phyloP scores from a whole-genome alignment of 2,329 filamentous ascomycete species.

The Onygenales sp. region DNA sequence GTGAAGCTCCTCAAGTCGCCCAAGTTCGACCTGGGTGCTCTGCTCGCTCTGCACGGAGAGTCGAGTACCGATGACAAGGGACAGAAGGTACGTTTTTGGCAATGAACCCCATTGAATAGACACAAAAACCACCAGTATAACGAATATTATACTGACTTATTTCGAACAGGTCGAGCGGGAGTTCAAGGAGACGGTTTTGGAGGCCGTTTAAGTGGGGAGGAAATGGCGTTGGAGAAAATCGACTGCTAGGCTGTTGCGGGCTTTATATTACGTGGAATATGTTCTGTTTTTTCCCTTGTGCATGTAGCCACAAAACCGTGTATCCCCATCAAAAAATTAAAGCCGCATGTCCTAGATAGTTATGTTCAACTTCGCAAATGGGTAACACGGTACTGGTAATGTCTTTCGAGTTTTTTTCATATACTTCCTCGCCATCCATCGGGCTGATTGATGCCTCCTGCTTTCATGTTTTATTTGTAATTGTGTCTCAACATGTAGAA shows the following conservation, averaged over 20 bases:
- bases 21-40: conserved; percentile 96
- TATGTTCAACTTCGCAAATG: conserved; percentile 1
- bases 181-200: conserved; percentile 97
- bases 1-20: conserved; percentile 98
- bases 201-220: conserved; percentile 69
- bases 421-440: neutral
- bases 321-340: neutral
- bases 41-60: conserved; percentile 96
- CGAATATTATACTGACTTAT: neutral
- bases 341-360: conserved; percentile 3
- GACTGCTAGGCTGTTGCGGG: too few relatives aligned
- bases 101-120: conserved; percentile 5
- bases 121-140: neutral
- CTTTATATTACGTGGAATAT: conserved; percentile 1
- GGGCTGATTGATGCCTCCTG: too few relatives aligned
- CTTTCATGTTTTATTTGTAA: too few relatives aligned
- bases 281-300: neutral
- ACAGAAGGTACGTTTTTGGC: conserved; percentile 63
- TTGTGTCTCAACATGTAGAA: too few relatives aligned
- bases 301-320: neutral
- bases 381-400: conserved; percentile 1
- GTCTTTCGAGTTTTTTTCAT: neutral
- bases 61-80: conserved; percentile 91
- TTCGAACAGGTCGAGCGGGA: conserved; percentile 58
- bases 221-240: neutral